These are phyloP conservation scores for Galeopsis tetrahit DNA, from an alignment of 257 asterid species.

Conservation along the genomic window DNA sequence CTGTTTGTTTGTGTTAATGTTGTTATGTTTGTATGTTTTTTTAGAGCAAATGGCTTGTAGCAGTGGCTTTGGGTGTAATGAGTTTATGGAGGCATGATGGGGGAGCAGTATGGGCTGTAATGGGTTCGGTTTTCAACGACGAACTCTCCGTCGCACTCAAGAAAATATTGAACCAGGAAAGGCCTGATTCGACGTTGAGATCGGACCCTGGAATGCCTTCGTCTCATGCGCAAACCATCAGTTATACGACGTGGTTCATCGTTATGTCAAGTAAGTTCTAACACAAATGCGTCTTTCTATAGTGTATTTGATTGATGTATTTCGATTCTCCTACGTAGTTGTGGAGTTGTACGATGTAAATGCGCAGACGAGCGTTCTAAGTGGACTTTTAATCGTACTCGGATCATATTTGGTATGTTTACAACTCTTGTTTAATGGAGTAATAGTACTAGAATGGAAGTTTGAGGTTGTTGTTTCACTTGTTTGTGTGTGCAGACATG, in stretches of 20 bases:
- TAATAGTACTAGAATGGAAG: no score
- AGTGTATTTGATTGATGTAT: background rate
- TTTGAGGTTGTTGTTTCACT: background rate
- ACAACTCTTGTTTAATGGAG: background rate
- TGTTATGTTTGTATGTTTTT: no score
- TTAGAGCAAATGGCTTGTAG: slow-evolving; percentile 82
- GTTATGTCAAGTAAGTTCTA: slow-evolving; percentile 53
- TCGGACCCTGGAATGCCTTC: slow-evolving; percentile 98
- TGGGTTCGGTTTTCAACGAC: slow-evolving; percentile 63
- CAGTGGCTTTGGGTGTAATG: slow-evolving; percentile 39
- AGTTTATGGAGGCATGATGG: slow-evolving; percentile 74
- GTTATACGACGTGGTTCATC: slow-evolving; percentile 48
- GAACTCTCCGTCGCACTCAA: slow-evolving; percentile 54
- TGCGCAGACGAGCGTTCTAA: slow-evolving; percentile 46
- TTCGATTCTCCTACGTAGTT: slow-evolving; percentile 52
- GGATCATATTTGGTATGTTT: slow-evolving; percentile 77
- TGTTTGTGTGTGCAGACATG: slow-evolving; percentile 66
- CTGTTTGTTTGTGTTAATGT: background rate
- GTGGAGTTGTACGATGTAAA: slow-evolving; percentile 59
- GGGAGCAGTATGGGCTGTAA: slow-evolving; percentile 66
- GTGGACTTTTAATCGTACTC: slow-evolving; percentile 43
- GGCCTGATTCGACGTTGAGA: slow-evolving; percentile 67
- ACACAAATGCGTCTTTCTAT: no score
- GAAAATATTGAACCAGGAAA: slow-evolving; percentile 64
- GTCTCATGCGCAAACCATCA: slow-evolving; percentile 78